Evolutionary conservation across 257 asterid species (phyloP).

Genomic region (Jacaranda mimosifolia): DNA sequence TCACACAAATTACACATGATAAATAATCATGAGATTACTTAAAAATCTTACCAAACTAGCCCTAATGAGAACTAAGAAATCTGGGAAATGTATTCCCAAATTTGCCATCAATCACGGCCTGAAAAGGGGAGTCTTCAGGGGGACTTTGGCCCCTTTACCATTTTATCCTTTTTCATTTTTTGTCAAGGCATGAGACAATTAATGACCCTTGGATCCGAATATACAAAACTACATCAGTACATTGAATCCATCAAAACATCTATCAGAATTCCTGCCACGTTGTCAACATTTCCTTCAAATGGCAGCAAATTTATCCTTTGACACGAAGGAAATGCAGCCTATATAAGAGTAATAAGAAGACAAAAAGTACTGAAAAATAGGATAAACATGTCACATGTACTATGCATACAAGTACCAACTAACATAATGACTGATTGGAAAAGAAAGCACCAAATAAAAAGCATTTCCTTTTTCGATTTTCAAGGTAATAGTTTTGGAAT

Average conservation of each 20-base stretch:
- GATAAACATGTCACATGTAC: constrained; percentile 14
- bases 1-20: no score
- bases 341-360: neutral
- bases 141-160: constrained; percentile 18
- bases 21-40: no score
- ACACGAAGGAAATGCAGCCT: constrained; percentile 3
- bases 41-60: no score
- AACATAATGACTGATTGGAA: constrained; percentile 1
- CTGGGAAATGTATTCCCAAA: constrained; percentile 24
- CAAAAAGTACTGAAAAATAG: constrained; percentile 6
- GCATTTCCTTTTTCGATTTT: neutral
- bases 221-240: constrained; percentile 4
- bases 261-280: constrained; percentile 20
- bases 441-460: neutral
- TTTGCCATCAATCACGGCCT: constrained; percentile 56
- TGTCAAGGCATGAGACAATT: neutral
- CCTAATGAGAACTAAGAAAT: constrained; percentile 48
- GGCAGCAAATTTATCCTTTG: constrained; percentile 34
- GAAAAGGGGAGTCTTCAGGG: constrained; percentile 11
- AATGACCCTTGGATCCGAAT: constrained; percentile 12
- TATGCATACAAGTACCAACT: neutral
- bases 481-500: neutral
- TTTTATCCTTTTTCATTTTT: constrained; percentile 4
- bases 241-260: constrained; percentile 15
- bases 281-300: constrained; percentile 40